These are phyloP conservation scores for Erythrophleum fordii DNA, from an alignment of 306 rosid genomes.

Conservation along the genomic window DNA sequence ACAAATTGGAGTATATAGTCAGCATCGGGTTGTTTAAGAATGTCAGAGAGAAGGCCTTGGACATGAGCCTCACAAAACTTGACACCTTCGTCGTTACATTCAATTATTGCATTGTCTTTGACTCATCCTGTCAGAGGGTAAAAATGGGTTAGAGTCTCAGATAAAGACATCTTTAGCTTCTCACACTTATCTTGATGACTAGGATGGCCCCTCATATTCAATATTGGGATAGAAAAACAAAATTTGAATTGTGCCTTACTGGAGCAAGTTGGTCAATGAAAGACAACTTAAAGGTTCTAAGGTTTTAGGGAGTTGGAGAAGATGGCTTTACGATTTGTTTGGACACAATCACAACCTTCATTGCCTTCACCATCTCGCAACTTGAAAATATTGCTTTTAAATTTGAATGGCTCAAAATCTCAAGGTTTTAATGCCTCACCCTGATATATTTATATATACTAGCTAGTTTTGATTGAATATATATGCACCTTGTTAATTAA, in stretches of 20 bases:
- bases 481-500: too few relatives aligned
- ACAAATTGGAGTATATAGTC: conserved; percentile 24
- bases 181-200: neutral
- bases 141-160: conserved; percentile 33
- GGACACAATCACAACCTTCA: neutral
- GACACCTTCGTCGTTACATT: conserved; percentile 43
- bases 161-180: conserved; percentile 35
- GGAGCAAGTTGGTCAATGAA: neutral
- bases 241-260: neutral
- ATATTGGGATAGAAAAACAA: conserved; percentile 19
- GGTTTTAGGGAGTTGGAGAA: neutral
- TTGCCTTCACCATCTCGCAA: too few relatives aligned
- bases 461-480: too few relatives aligned
- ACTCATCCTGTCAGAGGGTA: conserved; percentile 53
- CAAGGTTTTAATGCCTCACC: too few relatives aligned
- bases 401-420: too few relatives aligned
- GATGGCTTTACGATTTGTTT: conserved; percentile 9
- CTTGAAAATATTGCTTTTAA: neutral
- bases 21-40: conserved; percentile 35
- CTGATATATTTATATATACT: too few relatives aligned
- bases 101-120: conserved; percentile 26
- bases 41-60: conserved; percentile 6
- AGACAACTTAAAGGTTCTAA: neutral
- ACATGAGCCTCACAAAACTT: conserved; percentile 41
- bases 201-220: neutral